Evolutionary conservation across 2,329 filamentous ascomycete genomes (phyloP).

Genomic region (Rosellinia necatrix): DNA sequence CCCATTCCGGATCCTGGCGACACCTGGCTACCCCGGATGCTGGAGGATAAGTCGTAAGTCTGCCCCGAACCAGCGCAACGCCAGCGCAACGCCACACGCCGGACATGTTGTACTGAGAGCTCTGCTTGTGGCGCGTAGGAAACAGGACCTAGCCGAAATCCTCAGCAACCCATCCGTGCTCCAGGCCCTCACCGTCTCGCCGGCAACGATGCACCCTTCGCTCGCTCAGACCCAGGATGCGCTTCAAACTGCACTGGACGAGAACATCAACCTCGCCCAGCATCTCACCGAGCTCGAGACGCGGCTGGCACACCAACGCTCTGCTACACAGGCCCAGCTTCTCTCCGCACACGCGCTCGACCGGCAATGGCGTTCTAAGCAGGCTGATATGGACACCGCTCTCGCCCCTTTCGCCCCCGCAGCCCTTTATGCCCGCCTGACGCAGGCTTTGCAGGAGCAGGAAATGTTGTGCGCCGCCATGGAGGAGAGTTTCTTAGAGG

Average conservation of each 20-base stretch:
- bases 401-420: constrained; percentile 84
- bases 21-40: constrained; percentile 75
- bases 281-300: constrained; percentile 65
- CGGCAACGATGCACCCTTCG: constrained; percentile 72
- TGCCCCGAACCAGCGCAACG: neutral
- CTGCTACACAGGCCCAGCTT: constrained; percentile 77
- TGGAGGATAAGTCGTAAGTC: constrained; percentile 80
- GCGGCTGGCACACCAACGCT: constrained; percentile 63
- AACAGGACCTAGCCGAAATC: constrained; percentile 75
- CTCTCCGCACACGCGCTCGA: constrained; percentile 85
- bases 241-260: constrained; percentile 67
- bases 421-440: constrained; percentile 81
- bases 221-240: constrained; percentile 66
- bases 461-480: constrained; percentile 78
- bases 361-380: constrained; percentile 88
- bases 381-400: constrained; percentile 85
- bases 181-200: constrained; percentile 72
- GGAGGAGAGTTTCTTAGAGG: constrained; percentile 90
- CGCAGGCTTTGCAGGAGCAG: constrained; percentile 79
- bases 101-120: too few relatives aligned
- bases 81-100: neutral
- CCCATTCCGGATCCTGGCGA: constrained; percentile 64
- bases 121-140: constrained; percentile 56
- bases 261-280: constrained; percentile 73
- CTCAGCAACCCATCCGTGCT: constrained; percentile 69